Conservation (phyloP, 148 eudicot genomes). For the Pouteria glomerata region DNA sequence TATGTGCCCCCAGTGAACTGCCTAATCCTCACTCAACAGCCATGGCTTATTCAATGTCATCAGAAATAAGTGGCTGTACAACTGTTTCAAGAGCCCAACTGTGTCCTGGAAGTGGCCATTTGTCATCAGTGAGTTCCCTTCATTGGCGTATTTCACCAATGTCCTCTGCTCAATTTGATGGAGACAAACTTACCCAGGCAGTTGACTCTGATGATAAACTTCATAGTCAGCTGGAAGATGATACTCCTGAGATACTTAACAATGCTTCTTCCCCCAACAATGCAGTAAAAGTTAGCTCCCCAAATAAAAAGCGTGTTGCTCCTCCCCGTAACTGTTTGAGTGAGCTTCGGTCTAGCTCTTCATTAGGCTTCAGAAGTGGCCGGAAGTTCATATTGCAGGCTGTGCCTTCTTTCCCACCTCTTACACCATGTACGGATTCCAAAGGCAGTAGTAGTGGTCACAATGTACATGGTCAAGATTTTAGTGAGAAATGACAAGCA, state of each 20-base stretch:
- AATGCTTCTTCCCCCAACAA: slow-evolving; percentile 29
- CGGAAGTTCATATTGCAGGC: slow-evolving; percentile 53
- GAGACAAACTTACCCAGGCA: slow-evolving; percentile 22
- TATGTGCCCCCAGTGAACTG: slow-evolving; percentile 13
- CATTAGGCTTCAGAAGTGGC: slow-evolving; percentile 43
- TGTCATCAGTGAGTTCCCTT: slow-evolving; percentile 27
- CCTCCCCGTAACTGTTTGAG: slow-evolving; percentile 47
- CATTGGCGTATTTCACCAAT: slow-evolving; percentile 44
- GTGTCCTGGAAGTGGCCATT: slow-evolving; percentile 16
- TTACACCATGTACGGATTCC: slow-evolving; percentile 36
- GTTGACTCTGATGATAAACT: slow-evolving; percentile 25
- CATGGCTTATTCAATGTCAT: slow-evolving; percentile 11
- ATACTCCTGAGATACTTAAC: slow-evolving; percentile 66
- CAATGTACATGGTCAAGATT: slow-evolving; percentile 2
- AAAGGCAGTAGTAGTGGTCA: slow-evolving; percentile 20
- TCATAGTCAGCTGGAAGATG: slow-evolving; percentile 33
- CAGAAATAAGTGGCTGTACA: slow-evolving; percentile 17
- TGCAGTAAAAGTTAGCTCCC: slow-evolving; percentile 64
- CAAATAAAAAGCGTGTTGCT: slow-evolving; percentile 74
- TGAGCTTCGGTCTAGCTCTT: slow-evolving; percentile 27
- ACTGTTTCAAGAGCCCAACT: slow-evolving; percentile 17
- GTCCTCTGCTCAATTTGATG: slow-evolving; percentile 33
- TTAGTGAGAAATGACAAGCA: slow-evolving; percentile 9
- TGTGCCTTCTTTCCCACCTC: slow-evolving; percentile 48
- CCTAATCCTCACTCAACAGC: slow-evolving; percentile 17